Evolutionary conservation across 2,329 filamentous ascomycete species (phyloP).

Genomic region (Aspergillus sp.): DNA sequence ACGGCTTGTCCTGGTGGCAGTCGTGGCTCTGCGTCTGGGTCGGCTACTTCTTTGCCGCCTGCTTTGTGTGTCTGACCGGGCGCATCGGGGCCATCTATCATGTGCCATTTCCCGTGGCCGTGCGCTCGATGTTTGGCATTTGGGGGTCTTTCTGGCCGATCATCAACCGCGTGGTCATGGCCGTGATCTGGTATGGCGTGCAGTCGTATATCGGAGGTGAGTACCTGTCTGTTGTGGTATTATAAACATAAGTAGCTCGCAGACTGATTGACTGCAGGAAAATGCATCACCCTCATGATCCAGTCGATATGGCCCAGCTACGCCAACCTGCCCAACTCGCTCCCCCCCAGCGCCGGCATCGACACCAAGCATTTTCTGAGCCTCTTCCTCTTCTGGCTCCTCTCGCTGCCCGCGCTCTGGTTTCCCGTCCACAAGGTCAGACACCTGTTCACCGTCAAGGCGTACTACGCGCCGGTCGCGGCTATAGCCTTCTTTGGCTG

Average conservation of each 20-base stretch:
- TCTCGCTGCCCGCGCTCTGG: background rate
- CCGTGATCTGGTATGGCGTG: conserved; percentile 56
- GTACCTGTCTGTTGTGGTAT: conserved; percentile 33
- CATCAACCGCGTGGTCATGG: conserved; percentile 49
- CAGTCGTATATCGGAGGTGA: conserved; percentile 61
- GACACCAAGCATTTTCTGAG: background rate
- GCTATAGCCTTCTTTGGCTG: background rate
- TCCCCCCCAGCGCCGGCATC: background rate
- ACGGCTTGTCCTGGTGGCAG: conserved; percentile 82
- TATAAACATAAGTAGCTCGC: conserved; percentile 42
- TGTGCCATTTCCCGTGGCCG: conserved; percentile 24
- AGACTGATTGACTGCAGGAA: conserved; percentile 31
- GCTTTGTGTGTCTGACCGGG: conserved; percentile 53
- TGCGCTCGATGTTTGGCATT: conserved; percentile 27
- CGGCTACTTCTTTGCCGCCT: conserved; percentile 67
- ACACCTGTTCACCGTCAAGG: background rate
- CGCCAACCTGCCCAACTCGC: background rate
- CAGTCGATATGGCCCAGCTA: background rate
- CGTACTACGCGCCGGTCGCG: too few relatives aligned
- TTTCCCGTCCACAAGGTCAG: background rate
- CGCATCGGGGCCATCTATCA: conserved; percentile 17
- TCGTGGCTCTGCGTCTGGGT: conserved; percentile 82
- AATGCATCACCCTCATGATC: conserved; percentile 38
- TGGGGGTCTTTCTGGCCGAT: conserved; percentile 35
- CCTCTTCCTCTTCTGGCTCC: background rate